Base-by-base conservation (phyloP, 176 grass and related monocot species). In the Tillandsia leiboldiana region DNA sequence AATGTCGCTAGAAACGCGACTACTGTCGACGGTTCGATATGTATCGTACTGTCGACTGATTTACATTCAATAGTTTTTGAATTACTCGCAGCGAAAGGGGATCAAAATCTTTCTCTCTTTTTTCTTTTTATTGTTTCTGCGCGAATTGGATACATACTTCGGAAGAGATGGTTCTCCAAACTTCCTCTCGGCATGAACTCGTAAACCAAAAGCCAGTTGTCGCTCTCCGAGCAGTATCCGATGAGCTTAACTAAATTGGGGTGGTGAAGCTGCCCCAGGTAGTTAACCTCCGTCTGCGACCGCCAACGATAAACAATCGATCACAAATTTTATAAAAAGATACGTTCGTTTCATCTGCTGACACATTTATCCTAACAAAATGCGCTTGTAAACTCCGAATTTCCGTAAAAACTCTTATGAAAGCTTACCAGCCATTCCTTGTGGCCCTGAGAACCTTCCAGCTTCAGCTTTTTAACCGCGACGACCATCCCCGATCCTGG, bases 221-320 rank as follows among this genome's bases (percentile, higher is more conserved):
- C 75, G 49, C 75, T 66, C 20, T 77, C 75, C 8, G 75, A 77
- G 48, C 75, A 69, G 33, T 77, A 77, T 3, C 75, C 75, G 29
- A 77, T 77, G 75, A 77, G 75, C 13, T 77, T 77, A 77, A 77
- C 75, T 29, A 77, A 51, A 77, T 77, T 77, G 0, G 66, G 18
- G 48, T 77, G 75, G 53, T 77, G 66, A 61, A 77, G 75, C 75
- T 69, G 75, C 58, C 75, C 75, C 26, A 77, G 75, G 67, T 77
- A 77, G 53, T 77, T 24, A 50, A 77, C 75, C 42, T 77, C 75
- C 7, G 75, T 69, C 75, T 77, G 65, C 75, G 62, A 62, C 17
- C 66, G 50, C 28, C 26, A 8, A 3, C 23, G 6, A 65, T 0
- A 42, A 49, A 24, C 12, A 61, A 49, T 24, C 24, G 24, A 24